Evolutionary conservation across 805 yeast genomes (phyloP), one percentile per base, ranked within the genome.

Genomic region (Maudiozyma saulgeensis): DNA sequence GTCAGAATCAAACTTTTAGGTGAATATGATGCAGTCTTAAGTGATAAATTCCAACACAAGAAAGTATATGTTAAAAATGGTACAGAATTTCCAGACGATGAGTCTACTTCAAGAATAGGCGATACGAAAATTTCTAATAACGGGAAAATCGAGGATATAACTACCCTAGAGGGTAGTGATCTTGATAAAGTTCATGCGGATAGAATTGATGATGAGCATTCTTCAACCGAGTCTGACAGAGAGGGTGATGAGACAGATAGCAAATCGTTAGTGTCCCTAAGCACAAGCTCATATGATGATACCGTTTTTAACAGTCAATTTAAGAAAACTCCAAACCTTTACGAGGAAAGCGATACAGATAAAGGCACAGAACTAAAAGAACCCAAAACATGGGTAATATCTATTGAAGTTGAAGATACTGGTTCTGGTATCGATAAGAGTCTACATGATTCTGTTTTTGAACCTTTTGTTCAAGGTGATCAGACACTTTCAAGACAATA

Each of bases 381-480:
- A 0, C 59, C 61, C 9, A 70, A 63, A 42, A 64, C 61, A 4
- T 70, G 71, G 74, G 75, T 68, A 0, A 63, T 71, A 43, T 42
- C 58, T 53, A 78, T 90, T 45, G 80, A 80, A 50, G 96, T 91
- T 12, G 75, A 74, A 37, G 99, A 91, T 63, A 87, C 95, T 0
- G 98, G 99, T 3, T 90, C 97, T 0, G 99, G 99, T 51, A 90
- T 91, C 47, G 95, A 87, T 40, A 81, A 83, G 13, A 80, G 82
- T 1, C 67, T 89, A 48, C 96, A 87, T 60, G 81, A 81, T 42
- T 80, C 84, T 52, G 95, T 91, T 1, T 91, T 91, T 66, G 97
- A 93, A 60, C 97, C 98, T 1, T 91, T 91, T 71, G 89, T 90
- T 18, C 99, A 91, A 69, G 99, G 98, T 47, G 98, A 91, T 61